Conservation (phyloP, 305 asterid species). For the Striga hermonthica region DNA sequence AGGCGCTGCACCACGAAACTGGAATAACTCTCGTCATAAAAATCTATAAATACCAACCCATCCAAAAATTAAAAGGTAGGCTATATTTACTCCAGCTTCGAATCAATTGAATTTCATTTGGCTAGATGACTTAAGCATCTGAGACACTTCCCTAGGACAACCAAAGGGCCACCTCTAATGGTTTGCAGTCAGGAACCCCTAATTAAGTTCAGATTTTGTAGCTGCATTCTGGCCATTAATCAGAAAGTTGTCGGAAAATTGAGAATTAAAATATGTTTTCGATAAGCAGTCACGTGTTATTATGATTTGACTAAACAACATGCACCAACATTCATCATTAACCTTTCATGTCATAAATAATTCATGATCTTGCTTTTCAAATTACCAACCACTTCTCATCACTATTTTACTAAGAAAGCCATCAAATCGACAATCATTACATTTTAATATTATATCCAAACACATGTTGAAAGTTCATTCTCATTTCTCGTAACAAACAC, state of each 20-base stretch:
- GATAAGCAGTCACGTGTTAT: neutral
- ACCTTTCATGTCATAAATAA: neutral
- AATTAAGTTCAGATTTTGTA: too few species aligned
- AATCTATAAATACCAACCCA: neutral
- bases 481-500: neutral
- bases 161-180: neutral
- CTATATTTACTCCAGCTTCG: neutral
- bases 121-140: neutral
- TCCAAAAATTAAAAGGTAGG: neutral
- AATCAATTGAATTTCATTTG: too few species aligned
- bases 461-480: conserved; percentile 5
- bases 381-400: neutral
- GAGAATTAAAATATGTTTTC: neutral
- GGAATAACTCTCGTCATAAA: neutral
- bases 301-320: neutral
- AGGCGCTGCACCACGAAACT: neutral
- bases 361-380: neutral
- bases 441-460: neutral
- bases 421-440: neutral
- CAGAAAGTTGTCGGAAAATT: too few species aligned
- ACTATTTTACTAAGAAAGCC: neutral
- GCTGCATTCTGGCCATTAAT: too few species aligned
- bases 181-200: neutral
- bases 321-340: conserved; percentile 4
- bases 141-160: neutral